Conservation (phyloP, 495 filamentous ascomycete species). For the Aspergillus egyptiacus region DNA sequence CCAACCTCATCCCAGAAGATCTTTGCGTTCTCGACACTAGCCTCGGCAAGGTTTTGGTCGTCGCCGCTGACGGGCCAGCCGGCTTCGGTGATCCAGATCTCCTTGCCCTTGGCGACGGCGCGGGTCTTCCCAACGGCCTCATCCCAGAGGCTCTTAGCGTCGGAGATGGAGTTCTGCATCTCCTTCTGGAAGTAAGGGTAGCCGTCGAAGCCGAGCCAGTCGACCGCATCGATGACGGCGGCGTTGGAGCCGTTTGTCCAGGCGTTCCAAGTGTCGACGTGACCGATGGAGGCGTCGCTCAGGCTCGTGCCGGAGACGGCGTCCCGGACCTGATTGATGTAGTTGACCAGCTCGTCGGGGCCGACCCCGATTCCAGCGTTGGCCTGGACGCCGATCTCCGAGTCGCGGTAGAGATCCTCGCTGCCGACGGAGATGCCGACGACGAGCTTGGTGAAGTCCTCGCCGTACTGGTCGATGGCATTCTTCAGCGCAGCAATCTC, state of each 20-base stretch:
- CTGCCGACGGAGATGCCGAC: conserved; percentile 85
- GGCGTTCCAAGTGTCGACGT: conserved; percentile 90
- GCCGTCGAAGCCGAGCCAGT: conserved; percentile 75
- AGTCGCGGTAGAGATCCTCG: conserved; percentile 84
- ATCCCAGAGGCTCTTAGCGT: conserved; percentile 57
- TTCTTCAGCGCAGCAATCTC: conserved; percentile 62
- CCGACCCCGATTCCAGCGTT: conserved; percentile 51
- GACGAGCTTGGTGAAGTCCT: conserved; percentile 55
- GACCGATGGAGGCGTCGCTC: conserved; percentile 57
- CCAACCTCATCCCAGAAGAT: conserved; percentile 74
- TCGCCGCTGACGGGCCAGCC: conserved; percentile 74
- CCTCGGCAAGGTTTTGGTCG: conserved; percentile 53
- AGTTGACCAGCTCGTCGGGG: conserved; percentile 53
- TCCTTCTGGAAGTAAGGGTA: conserved; percentile 72
- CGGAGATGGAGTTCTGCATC: conserved; percentile 56
- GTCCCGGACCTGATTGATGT: conserved; percentile 59
- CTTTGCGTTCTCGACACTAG: conserved; percentile 64
- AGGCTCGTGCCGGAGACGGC: conserved; percentile 55
- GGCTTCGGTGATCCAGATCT: conserved; percentile 86
- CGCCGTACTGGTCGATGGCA: conserved; percentile 59
- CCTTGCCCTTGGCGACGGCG: conserved; percentile 54
- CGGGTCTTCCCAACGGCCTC: conserved; percentile 55
- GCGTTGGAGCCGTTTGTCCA: conserved; percentile 71
- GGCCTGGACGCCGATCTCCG: conserved; percentile 47
- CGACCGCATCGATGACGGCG: conserved; percentile 60